Base-by-base conservation (phyloP, 495 filamentous ascomycete genomes). In the Penicillium herquei region DNA sequence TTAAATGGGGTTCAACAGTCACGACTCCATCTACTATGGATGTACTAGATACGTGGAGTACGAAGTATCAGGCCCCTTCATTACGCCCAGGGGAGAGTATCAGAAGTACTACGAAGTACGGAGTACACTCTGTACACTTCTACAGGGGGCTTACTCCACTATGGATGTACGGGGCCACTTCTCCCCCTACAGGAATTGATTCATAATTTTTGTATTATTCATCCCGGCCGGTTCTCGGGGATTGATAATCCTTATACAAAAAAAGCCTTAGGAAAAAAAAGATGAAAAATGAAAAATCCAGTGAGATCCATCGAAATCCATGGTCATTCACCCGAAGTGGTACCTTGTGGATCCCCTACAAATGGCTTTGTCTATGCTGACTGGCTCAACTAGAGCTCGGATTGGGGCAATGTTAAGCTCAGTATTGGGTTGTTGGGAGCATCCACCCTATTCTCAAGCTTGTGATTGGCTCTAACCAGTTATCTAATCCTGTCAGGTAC, bases 1-100 rank as follows among this genome's bases (percentile, higher is more conserved):
- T 58, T 56, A 65, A 65, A 63, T 39, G 50, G 46, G 42, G 48
- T 59, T 59, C 52, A 55, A 55, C 57, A 51, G 16, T 44, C 11
- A 13, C 14, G 21, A 18, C 16, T 37, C 12, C 34, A 9, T 13
- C 2, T 37, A 9, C 34, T 26, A 26, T 4, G 1, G 1, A 26
- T 26, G 21, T 26, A 26, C 21, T 26, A 26, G 1, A 26, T 26
- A 26, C 21, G 21, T 26, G 21, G 21, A 26, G 21, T 26, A 26
- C 21, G 21, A 26, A 26, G 21, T 26, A 26, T 4, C 21, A 26
- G 1, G 21, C 21, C 21, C 21, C 21, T 26, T 26, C n/a, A n/a
- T n/a, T n/a, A n/a, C n/a, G n/a, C n/a, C 21, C 21, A 26, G 4
- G 21, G 21, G 21, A 26, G 21, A 26, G 21, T 26, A 26, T 26